Evolutionary conservation across 2,329 filamentous ascomycete species (phyloP).

Genomic region (Cryphonectria nitschkei): DNA sequence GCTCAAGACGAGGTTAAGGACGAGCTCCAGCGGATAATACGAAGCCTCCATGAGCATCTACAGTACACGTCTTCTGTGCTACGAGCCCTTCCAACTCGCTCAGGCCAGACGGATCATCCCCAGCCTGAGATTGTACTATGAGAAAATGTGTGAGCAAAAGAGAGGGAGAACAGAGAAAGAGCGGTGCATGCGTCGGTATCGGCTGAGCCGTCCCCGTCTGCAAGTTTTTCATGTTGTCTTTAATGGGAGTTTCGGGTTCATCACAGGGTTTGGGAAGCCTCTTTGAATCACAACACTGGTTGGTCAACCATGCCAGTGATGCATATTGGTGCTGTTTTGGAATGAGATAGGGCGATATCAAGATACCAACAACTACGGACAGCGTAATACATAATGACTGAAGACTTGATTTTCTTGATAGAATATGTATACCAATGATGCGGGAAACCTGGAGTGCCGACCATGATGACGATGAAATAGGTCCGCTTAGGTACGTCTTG

Average conservation of each 20-base stretch:
- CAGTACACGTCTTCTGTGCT: conserved; percentile 38
- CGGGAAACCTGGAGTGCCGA: background rate
- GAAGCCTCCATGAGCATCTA: conserved; percentile 41
- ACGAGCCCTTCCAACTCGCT: conserved; percentile 36
- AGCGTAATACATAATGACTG: conserved; percentile 2
- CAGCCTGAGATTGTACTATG: conserved; percentile 10
- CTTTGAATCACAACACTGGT: background rate
- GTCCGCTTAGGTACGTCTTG: background rate
- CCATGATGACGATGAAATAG: background rate
- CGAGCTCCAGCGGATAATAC: conserved; percentile 40
- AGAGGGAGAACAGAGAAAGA: background rate
- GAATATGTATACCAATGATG: background rate
- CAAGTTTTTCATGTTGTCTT: background rate
- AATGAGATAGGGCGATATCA: background rate
- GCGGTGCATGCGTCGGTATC: background rate
- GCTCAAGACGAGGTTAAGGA: conserved; percentile 38
- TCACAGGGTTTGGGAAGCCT: background rate
- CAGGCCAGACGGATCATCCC: conserved; percentile 2
- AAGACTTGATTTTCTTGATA: background rate
- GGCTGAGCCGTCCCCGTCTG: background rate
- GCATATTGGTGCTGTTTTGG: background rate
- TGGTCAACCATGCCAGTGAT: background rate
- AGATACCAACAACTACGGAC: background rate
- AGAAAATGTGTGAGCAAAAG: background rate
- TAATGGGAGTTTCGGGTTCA: background rate